Evolutionary conservation across 352 stramenopile genomes (phyloP).

Genomic region (Phytopythium cucurbitacearum): DNA sequence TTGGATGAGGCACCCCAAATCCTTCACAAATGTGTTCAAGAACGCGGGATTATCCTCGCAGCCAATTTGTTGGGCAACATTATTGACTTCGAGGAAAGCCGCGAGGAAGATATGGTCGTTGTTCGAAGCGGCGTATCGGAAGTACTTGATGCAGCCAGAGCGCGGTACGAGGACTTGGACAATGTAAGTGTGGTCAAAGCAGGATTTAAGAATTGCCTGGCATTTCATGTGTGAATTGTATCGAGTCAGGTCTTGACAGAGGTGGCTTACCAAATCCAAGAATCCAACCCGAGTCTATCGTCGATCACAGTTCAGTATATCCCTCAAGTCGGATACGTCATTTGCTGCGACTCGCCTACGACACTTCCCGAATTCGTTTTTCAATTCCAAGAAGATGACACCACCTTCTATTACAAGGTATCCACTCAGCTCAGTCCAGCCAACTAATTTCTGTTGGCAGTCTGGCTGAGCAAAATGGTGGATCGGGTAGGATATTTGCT

Average conservation of each 20-base stretch:
- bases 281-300: conserved; percentile 58
- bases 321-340: conserved; percentile 83
- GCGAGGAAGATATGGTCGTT: conserved; percentile 48
- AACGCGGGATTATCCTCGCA: conserved; percentile 48
- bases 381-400: conserved; percentile 86
- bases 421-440: background rate
- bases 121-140: conserved; percentile 74
- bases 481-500: conserved; percentile 56
- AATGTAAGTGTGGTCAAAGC: conserved; percentile 33
- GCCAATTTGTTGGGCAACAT: conserved; percentile 81
- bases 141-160: conserved; percentile 55
- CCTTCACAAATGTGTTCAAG: conserved; percentile 3
- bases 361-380: conserved; percentile 76
- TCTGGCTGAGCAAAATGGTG: background rate
- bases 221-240: background rate
- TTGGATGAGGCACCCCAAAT: background rate
- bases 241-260: conserved; percentile 66
- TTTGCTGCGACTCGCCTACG: conserved; percentile 69
- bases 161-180: conserved; percentile 80
- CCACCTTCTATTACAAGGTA: conserved; percentile 87
- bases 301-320: conserved; percentile 86
- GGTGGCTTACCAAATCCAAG: conserved; percentile 78
- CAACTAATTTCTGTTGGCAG: background rate
- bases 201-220: background rate
- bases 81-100: conserved; percentile 79